phyloP scores from a whole-genome alignment of 176 grass and related monocot genomes.

The Phyllostachys edulis region DNA sequence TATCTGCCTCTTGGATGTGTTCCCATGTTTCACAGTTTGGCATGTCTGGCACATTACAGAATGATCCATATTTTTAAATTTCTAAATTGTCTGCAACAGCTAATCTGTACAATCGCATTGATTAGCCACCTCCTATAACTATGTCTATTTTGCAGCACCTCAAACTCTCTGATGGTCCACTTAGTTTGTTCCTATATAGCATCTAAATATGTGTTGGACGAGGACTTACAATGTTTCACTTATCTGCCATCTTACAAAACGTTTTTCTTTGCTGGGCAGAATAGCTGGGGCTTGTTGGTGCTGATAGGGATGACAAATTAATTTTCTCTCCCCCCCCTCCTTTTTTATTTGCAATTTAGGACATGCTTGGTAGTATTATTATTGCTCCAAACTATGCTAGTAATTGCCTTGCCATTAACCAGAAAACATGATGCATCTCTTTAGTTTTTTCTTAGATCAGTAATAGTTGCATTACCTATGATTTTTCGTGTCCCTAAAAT shows the following conservation, averaged over 20 bases:
- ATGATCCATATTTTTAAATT: background rate
- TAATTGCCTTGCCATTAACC: background rate
- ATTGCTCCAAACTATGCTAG: background rate
- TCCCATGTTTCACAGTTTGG: background rate
- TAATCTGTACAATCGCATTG: slow-evolving; percentile 1
- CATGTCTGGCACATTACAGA: background rate
- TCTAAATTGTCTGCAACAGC: background rate
- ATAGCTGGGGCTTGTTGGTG: background rate
- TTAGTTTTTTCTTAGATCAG: background rate
- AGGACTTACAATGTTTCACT: background rate
- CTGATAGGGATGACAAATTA: no score
- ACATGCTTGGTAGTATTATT: background rate
- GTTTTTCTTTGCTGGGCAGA: background rate
- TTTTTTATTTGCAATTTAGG: background rate
- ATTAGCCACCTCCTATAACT: background rate
- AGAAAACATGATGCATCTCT: background rate
- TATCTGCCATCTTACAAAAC: background rate
- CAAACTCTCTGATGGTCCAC: background rate
- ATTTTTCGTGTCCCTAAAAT: background rate
- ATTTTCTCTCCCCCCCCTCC: no score
- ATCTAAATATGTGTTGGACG: background rate
- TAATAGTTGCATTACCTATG: background rate
- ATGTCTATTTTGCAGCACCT: background rate
- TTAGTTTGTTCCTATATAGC: background rate
- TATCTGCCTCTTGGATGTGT: background rate